Evolutionary conservation across 331 rosid genomes (phyloP).

Genomic region (Malus hybrid): DNA sequence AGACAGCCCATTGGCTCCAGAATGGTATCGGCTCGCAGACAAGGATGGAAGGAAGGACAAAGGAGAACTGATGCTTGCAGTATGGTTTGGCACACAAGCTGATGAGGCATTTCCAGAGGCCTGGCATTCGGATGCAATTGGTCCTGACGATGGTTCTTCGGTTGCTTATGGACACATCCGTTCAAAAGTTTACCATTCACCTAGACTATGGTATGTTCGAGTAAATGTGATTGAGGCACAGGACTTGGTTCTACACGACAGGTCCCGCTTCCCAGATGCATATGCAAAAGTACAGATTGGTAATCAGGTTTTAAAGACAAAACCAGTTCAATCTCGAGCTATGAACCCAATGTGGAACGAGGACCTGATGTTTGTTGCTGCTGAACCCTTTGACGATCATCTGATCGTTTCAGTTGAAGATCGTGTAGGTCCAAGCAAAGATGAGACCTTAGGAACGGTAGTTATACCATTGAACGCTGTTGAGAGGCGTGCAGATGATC

Average conservation of each 20-base stretch:
- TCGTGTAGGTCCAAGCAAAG: slow-evolving; percentile 61
- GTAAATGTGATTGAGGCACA: slow-evolving; percentile 79
- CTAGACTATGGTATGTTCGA: slow-evolving; percentile 84
- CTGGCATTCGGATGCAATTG: slow-evolving; percentile 89
- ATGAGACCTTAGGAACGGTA: slow-evolving; percentile 57
- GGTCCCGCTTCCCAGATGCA: slow-evolving; percentile 54
- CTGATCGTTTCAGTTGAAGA: slow-evolving; percentile 68
- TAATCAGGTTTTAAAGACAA: slow-evolving; percentile 54
- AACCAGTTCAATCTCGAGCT: slow-evolving; percentile 42
- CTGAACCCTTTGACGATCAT: slow-evolving; percentile 83
- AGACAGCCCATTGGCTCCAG: slow-evolving; percentile 94
- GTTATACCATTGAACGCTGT: slow-evolving; percentile 44
- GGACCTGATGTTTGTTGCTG: slow-evolving; percentile 76
- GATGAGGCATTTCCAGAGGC: slow-evolving; percentile 96
- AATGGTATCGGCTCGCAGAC: slow-evolving; percentile 74
- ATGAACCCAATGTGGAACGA: slow-evolving; percentile 60
- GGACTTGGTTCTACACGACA: slow-evolving; percentile 55
- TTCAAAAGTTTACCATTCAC: slow-evolving; percentile 88
- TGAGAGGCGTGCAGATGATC: slow-evolving; percentile 82
- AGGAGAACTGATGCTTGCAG: slow-evolving; percentile 93
- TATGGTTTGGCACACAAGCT: slow-evolving; percentile 94
- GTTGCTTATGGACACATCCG: slow-evolving; percentile 37
- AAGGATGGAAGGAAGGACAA: slow-evolving; percentile 51
- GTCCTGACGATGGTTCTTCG: slow-evolving; percentile 36
- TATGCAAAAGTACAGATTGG: slow-evolving; percentile 78